Base-by-base conservation (phyloP, 2,329 filamentous ascomycete species). In the Fonsecaea pedrosoi region DNA sequence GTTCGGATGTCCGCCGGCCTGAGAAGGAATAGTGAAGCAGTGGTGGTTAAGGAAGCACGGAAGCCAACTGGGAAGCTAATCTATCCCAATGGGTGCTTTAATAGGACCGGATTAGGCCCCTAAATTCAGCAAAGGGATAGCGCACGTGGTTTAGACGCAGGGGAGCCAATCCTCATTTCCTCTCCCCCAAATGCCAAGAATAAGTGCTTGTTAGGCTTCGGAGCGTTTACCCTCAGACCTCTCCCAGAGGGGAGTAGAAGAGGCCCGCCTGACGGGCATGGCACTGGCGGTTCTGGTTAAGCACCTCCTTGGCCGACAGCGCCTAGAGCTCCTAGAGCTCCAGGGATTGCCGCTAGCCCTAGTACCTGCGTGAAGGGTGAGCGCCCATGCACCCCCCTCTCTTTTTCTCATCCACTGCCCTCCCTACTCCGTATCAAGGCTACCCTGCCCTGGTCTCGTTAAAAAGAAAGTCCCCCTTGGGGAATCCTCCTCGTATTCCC, bases 1-100 rank as follows among this genome's bases (percentile, higher is more conserved):
- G 64, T 59, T 64, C 67, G 67, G 67, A 69, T 15, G 54, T 69
- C 67, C 67, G 67, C 25, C 60, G 60, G 38, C 57, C 32, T 38
- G 7, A 42, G 60, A 30, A 1, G 48, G 65, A 13, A 45, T 63
- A 55, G 60, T 45, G 40, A 50, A 50, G 45, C 45, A 21, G 18
- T 50, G 45, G 18, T 10, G 25, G 45, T 37, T 21, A 18, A 25
- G 25, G 25, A 25, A 25, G 25, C 25, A 25, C 25, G 12, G 30
- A 25, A 37, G 56, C 35, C n/a, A 25, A 21, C 30, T 15, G 55
- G 34, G 55, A 12, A 37, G 55, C 21, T 30, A n/a, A 58, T 58
- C 45, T 25, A n/a, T n/a, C 40, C 40, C 4, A 42, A 42, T 42
- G 40, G 40, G 40, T 42, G 13, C 40, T 25, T 42, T 4, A 12